Evolutionary conservation across 495 filamentous ascomycete genomes (phyloP).

Genomic region (Annulohypoxylon nitens): DNA sequence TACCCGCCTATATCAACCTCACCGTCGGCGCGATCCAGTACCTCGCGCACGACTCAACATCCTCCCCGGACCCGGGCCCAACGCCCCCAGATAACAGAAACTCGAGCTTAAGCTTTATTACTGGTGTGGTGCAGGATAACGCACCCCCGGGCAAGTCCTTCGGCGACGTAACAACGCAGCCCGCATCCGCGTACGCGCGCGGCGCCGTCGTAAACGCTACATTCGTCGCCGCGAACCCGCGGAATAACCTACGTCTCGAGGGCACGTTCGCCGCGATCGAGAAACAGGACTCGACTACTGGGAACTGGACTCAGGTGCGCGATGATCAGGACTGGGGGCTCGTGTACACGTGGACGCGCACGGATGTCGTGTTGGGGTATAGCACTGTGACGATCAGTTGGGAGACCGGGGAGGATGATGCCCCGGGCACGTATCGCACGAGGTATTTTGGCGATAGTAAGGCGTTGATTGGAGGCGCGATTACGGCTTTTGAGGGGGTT

Average conservation of each 20-base stretch:
- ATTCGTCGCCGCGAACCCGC: slow-evolving; percentile 91
- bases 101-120: slow-evolving; percentile 81
- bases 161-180: slow-evolving; percentile 74
- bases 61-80: slow-evolving; percentile 69
- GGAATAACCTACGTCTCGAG: slow-evolving; percentile 87
- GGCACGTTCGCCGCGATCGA: slow-evolving; percentile 87
- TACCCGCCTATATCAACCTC: slow-evolving; percentile 89
- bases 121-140: slow-evolving; percentile 80
- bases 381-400: slow-evolving; percentile 84
- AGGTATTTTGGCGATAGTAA: slow-evolving; percentile 91
- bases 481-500: slow-evolving; percentile 79
- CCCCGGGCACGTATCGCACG: slow-evolving; percentile 79
- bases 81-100: slow-evolving; percentile 83
- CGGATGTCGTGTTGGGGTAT: slow-evolving; percentile 75
- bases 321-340: slow-evolving; percentile 85
- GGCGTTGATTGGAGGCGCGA: slow-evolving; percentile 68
- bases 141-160: slow-evolving; percentile 75
- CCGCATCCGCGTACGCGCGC: slow-evolving; percentile 65
- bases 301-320: slow-evolving; percentile 74
- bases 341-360: slow-evolving; percentile 85
- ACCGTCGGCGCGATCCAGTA: slow-evolving; percentile 78
- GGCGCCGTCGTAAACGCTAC: slow-evolving; percentile 75
- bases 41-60: slow-evolving; percentile 66
- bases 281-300: slow-evolving; percentile 58
- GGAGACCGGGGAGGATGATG: slow-evolving; percentile 73